Conservation (phyloP, 768 basidiomycete species). For the Panaeolus cyanescens region DNA sequence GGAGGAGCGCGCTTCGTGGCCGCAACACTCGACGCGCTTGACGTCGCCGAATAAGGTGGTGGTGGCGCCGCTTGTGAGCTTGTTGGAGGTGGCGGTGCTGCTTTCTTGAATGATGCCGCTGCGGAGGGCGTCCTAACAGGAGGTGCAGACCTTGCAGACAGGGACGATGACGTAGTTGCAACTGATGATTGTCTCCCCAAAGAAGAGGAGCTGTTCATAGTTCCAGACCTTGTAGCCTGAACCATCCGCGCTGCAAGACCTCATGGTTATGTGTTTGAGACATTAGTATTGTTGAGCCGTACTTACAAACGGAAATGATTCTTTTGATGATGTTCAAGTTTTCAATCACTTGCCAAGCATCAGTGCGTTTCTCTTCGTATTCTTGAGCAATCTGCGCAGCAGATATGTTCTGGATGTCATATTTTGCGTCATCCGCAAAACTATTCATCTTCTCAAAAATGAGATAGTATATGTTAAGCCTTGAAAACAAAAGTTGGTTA, state of each 20-base stretch:
- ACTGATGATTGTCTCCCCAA: constrained; percentile 34
- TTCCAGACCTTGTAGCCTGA: constrained; percentile 43
- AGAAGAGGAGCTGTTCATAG: constrained; percentile 24
- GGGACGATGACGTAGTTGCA: constrained; percentile 40
- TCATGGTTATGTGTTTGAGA: not conserved
- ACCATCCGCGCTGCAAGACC: constrained; percentile 62
- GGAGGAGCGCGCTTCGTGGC: constrained; percentile 80
- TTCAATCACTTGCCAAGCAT: constrained; percentile 79
- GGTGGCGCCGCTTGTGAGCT: constrained; percentile 31
- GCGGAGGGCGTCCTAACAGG: constrained; percentile 35
- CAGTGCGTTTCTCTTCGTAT: constrained; percentile 82
- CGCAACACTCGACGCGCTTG: constrained; percentile 26
- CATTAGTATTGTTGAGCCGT: not conserved
- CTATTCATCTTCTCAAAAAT: constrained; percentile 92
- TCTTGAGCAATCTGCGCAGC: constrained; percentile 72
- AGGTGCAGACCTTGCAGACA: constrained; percentile 31
- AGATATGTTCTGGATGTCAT: constrained; percentile 64
- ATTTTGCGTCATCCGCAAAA: constrained; percentile 80
- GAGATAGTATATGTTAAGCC: constrained; percentile 92
- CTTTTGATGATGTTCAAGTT: constrained; percentile 81
- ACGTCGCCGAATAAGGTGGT: constrained; percentile 33
- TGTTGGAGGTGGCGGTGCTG: constrained; percentile 58
- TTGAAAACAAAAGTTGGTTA: constrained; percentile 26
- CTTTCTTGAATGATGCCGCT: constrained; percentile 43
- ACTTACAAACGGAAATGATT: constrained; percentile 82